Evolutionary conservation across 768 basidiomycete genomes (phyloP).

Genomic region (Boletus patriciae): DNA sequence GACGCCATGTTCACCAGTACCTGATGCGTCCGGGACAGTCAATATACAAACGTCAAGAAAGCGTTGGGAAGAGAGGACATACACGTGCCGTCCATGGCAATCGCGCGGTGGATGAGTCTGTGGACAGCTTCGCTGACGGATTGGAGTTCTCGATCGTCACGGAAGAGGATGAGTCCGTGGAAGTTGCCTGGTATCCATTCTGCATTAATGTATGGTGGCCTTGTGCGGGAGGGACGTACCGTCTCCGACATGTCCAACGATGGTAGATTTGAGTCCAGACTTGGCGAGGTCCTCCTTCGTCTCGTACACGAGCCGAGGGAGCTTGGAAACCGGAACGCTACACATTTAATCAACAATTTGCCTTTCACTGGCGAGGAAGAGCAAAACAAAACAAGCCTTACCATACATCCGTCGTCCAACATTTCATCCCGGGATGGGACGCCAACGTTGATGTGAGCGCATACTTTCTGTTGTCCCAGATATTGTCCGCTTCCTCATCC

Average conservation of each 20-base stretch:
- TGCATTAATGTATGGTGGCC: not conserved
- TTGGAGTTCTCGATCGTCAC: constrained; percentile 56
- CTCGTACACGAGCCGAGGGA: constrained; percentile 70
- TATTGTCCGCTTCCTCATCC: constrained; percentile 68
- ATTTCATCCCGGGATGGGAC: constrained; percentile 58
- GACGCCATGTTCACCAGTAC: constrained; percentile 86
- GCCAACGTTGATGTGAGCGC: constrained; percentile 72
- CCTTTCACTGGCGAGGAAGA: not conserved
- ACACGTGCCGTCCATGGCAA: constrained; percentile 78
- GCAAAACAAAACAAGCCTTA: constrained; percentile 37
- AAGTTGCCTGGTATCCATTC: constrained; percentile 40
- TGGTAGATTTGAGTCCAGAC: constrained; percentile 60
- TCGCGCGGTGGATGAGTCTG: constrained; percentile 68
- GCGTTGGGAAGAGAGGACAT: constrained; percentile 22
- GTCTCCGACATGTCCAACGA: constrained; percentile 81
- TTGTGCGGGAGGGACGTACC: constrained; percentile 45
- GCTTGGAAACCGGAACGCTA: constrained; percentile 68
- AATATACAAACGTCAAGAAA: not conserved
- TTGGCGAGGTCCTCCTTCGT: constrained; percentile 74
- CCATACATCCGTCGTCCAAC: constrained; percentile 94
- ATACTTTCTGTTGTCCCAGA: constrained; percentile 89
- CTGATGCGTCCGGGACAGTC: constrained; percentile 34
- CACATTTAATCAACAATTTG: not conserved
- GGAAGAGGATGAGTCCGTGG: constrained; percentile 55
- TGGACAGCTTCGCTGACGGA: constrained; percentile 61